These are phyloP conservation scores for Pichia cactophila DNA, from an alignment of 1,139 yeast genomes.

Conservation along the genomic window DNA sequence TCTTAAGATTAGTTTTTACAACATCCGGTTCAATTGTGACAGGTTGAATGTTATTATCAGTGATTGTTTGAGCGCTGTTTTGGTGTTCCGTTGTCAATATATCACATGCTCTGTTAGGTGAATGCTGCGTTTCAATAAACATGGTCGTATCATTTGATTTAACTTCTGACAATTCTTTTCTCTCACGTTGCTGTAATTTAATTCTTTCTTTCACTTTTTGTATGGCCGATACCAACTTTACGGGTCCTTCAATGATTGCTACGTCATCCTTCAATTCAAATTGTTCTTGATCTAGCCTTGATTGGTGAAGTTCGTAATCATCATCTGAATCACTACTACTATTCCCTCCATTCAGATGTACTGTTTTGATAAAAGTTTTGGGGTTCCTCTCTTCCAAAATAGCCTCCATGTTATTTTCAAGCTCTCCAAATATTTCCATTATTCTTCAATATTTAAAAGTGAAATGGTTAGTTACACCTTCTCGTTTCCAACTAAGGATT, in stretches of 20 bases:
- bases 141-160: neutral
- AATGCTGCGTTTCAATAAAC: neutral
- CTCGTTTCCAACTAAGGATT: too few relatives aligned
- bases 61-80: too few relatives aligned
- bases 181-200: neutral
- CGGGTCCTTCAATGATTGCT: neutral
- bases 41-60: too few relatives aligned
- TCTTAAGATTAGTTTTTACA: too few relatives aligned
- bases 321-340: constrained; percentile 4
- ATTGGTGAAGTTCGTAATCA: constrained; percentile 10
- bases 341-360: neutral
- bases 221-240: constrained; percentile 1
- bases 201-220: constrained; percentile 6
- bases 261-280: constrained; percentile 4
- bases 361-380: neutral
- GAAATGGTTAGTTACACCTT: too few relatives aligned
- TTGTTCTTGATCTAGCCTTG: constrained; percentile 7
- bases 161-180: neutral
- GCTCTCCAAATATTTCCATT: neutral
- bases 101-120: too few relatives aligned
- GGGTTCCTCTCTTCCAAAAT: neutral
- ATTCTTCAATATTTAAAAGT: too few relatives aligned
- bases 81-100: too few relatives aligned
- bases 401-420: neutral
- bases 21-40: too few relatives aligned